Percentiles rank a stretch among this genome's conserved stretches.
phyloP scores from a whole-genome alignment of 2,329 filamentous ascomycete species.

The Pseudogymnoascus sp. region DNA sequence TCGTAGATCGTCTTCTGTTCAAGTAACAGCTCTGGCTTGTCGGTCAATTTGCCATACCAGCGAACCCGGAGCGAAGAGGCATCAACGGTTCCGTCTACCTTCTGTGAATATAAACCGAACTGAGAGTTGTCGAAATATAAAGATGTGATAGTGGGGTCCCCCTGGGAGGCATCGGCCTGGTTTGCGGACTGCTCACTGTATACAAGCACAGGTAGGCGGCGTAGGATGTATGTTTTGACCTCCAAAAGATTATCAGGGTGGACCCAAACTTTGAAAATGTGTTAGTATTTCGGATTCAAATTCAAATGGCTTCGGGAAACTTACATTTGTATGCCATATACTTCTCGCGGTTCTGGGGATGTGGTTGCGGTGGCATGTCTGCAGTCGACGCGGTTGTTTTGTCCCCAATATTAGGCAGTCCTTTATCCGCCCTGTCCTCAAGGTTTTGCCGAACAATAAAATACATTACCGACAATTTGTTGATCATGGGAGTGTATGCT shows the following conservation, averaged over 20 bases:
- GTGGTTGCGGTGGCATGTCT: constrained; percentile 38
- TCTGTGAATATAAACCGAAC: constrained; percentile 80
- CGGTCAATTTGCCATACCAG: constrained; percentile 81
- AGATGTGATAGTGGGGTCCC: constrained; percentile 85
- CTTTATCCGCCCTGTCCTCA: constrained; percentile 45
- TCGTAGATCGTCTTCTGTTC: constrained; percentile 84
- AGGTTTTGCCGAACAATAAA: constrained; percentile 84
- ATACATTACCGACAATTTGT: constrained; percentile 91
- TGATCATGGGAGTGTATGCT: constrained; percentile 82
- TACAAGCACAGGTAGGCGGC: constrained; percentile 81
- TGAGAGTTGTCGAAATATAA: constrained; percentile 89
- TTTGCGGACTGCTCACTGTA: constrained; percentile 86
- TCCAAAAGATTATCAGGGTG: constrained; percentile 93
- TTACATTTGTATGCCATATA: constrained; percentile 84
- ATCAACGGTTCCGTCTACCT: constrained; percentile 68
- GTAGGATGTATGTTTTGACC: constrained; percentile 91
- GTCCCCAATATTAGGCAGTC: constrained; percentile 29
- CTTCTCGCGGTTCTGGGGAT: constrained; percentile 58
- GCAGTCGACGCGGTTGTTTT: constrained; percentile 22
- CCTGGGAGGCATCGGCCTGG: constrained; percentile 67
- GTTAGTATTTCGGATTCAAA: neutral
- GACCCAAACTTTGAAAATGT: constrained; percentile 65
- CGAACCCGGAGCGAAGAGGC: constrained; percentile 78
- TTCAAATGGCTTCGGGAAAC: constrained; percentile 22
- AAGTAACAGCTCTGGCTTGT: constrained; percentile 72